phyloP scores from a whole-genome alignment of 306 rosid genomes.

The Lotus japonicus region DNA sequence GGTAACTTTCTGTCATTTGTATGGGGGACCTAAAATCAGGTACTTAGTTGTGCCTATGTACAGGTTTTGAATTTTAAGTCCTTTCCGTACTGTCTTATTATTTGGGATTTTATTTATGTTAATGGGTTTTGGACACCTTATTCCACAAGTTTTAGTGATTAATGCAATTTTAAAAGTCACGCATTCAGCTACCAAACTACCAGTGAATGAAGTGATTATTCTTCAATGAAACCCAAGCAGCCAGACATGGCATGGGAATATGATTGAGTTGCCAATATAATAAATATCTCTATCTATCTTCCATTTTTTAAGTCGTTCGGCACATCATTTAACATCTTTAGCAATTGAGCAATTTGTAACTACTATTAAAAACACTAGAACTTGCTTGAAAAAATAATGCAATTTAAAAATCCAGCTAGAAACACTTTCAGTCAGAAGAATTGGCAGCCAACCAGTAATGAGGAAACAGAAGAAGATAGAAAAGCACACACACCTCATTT shows the following conservation, averaged over 20 bases:
- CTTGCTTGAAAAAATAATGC: conserved; percentile 9
- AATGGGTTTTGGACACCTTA: neutral
- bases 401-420: neutral
- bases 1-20: neutral
- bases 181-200: neutral
- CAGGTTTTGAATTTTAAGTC: conserved; percentile 3
- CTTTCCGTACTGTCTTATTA: neutral
- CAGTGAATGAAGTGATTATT: neutral
- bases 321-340: conserved; percentile 3
- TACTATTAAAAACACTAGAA: conserved; percentile 4
- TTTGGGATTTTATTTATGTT: neutral
- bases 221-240: conserved; percentile 7
- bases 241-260: neutral
- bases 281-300: neutral
- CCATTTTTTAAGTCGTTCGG: neutral
- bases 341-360: conserved; percentile 7
- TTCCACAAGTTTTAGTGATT: neutral
- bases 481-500: conserved; percentile 53
- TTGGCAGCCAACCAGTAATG: conserved; percentile 12
- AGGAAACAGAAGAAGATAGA: conserved; percentile 19
- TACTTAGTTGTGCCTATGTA: neutral
- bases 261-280: neutral
- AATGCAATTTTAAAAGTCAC: neutral
- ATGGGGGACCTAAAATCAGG: neutral
- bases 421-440: conserved; percentile 6